phyloP scores from a whole-genome alignment of 116 monocot species.

The Dioscorea cayenensis region DNA sequence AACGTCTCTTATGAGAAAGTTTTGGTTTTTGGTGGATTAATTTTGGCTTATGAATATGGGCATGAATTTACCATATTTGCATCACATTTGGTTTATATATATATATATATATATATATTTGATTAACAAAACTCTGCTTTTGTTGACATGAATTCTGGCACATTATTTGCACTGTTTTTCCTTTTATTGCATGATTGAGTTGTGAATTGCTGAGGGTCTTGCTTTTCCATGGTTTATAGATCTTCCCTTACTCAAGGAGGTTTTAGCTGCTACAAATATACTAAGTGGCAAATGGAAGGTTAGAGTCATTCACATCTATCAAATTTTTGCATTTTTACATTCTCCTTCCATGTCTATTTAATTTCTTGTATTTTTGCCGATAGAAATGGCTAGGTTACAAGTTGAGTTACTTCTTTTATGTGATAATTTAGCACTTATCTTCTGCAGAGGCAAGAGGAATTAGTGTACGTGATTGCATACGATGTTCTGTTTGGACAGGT shows the following conservation, averaged over 20 bases:
- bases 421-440: neutral
- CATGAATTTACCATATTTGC: neutral
- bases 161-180: too few species aligned
- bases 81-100: neutral
- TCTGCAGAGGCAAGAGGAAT: slow-evolving; percentile 78
- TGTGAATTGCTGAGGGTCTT: neutral
- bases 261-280: slow-evolving; percentile 35
- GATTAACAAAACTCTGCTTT: too few species aligned
- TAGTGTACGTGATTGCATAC: slow-evolving; percentile 65
- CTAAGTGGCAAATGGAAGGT: slow-evolving; percentile 90
- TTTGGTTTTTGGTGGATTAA: neutral
- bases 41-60: neutral
- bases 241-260: slow-evolving; percentile 64
- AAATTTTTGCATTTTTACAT: too few species aligned
- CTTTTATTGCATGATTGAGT: neutral
- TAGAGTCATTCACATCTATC: slow-evolving; percentile 3
- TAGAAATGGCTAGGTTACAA: neutral
- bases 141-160: too few species aligned
- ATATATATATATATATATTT: neutral
- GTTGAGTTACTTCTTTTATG: neutral
- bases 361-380: neutral
- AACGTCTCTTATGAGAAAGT: too few species aligned
- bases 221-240: slow-evolving; percentile 22
- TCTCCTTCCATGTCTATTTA: too few species aligned
- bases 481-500: slow-evolving; percentile 94